Evolutionary conservation across 305 asterid species (phyloP).

Genomic region (Andrographis paniculata): DNA sequence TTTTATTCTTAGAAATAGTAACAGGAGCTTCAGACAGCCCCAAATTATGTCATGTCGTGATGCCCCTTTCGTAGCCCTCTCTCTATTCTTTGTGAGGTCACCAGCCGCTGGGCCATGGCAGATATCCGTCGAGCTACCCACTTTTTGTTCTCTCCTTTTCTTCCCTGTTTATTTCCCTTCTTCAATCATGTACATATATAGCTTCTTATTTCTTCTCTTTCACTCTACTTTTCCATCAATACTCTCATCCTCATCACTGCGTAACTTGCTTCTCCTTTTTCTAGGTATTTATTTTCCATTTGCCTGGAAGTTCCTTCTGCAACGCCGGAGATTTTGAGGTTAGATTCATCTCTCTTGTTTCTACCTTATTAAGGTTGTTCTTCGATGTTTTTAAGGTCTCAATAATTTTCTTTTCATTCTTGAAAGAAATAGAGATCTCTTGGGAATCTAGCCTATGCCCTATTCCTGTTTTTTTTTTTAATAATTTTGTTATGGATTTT

Average conservation of each 20-base stretch:
- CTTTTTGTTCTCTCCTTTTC: conserved; percentile 27
- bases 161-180: conserved; percentile 19
- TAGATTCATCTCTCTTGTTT: conserved; percentile 8
- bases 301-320: conserved; percentile 28
- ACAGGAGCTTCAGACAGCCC: conserved; percentile 13
- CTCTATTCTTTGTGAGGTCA: conserved; percentile 21
- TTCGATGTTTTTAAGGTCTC: conserved; percentile 2
- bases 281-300: conserved; percentile 22
- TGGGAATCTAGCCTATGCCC: conserved; percentile 13
- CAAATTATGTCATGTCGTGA: conserved; percentile 12
- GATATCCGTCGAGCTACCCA: conserved; percentile 26
- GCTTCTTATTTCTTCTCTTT: conserved; percentile 46
- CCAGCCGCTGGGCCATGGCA: conserved; percentile 41
- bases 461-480: background rate
- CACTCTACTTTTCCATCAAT: conserved; percentile 28
- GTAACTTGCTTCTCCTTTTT: conserved; percentile 18
- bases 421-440: conserved; percentile 10
- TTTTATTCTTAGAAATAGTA: conserved; percentile 8
- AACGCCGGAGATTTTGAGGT: conserved; percentile 1
- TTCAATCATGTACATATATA: conserved; percentile 28
- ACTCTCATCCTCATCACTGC: conserved; percentile 25
- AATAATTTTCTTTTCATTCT: background rate
- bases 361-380: background rate
- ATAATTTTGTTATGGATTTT: conserved; percentile 13
- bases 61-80: conserved; percentile 13